These are phyloP conservation scores for Chamaecrista fasciculata DNA, from an alignment of 306 rosid species.

Conservation along the genomic window DNA sequence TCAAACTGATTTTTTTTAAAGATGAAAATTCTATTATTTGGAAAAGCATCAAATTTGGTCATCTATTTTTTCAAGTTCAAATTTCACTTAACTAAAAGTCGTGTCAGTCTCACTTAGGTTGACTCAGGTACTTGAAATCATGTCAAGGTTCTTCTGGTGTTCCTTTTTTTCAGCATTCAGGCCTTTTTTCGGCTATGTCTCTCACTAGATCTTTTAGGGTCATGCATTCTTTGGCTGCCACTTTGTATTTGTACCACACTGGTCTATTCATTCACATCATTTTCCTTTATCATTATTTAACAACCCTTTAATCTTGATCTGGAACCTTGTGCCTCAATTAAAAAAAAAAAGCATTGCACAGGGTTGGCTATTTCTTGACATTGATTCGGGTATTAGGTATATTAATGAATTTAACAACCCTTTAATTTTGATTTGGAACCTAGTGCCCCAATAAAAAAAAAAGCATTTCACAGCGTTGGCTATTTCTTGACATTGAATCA, in stretches of 20 bases:
- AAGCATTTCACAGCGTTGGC: no score
- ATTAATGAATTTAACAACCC: neutral
- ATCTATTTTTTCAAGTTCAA: neutral
- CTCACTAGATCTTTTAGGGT: neutral
- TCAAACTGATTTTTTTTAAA: neutral
- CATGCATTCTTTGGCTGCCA: neutral
- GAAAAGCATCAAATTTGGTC: neutral
- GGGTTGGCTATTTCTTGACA: neutral
- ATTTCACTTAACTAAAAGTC: neutral
- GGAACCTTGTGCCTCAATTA: neutral
- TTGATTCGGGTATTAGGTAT: neutral
- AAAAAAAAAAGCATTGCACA: no score
- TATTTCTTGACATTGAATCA: neutral
- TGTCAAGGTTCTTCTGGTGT: neutral
- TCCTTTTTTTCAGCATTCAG: neutral
- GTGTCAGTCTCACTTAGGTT: neutral
- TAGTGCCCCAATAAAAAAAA: no score
- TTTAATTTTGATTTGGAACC: neutral
- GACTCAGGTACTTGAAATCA: neutral
- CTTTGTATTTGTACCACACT: neutral
- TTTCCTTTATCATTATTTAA: neutral
- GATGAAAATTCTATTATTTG: neutral
- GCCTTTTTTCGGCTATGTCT: neutral
- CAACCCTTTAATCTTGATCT: neutral
- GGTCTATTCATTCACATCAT: neutral